Evolutionary conservation across 768 basidiomycete species (phyloP).

Genomic region (Pleurotus eryngii): DNA sequence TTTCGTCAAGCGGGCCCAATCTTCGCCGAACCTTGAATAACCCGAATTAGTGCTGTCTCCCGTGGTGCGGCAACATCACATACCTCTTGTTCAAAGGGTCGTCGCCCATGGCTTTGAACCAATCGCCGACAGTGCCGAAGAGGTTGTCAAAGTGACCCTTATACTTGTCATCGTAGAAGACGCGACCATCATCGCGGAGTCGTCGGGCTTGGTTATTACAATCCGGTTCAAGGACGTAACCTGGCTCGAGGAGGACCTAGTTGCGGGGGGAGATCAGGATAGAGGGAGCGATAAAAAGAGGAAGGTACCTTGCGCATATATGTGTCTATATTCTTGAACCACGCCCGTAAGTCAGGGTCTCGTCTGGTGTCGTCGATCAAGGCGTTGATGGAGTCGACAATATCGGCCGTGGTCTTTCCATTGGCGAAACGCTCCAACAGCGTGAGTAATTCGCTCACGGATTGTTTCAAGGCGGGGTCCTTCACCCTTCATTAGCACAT

Average conservation of each 20-base stretch:
- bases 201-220: slow-evolving; percentile 62
- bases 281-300: no score
- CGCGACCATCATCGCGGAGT: slow-evolving; percentile 67
- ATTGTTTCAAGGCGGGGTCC: slow-evolving; percentile 55
- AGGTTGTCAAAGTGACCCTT: slow-evolving; percentile 77
- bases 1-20: slow-evolving; percentile 76
- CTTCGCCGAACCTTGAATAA: slow-evolving; percentile 61
- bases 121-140: slow-evolving; percentile 66
- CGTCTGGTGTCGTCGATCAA: slow-evolving; percentile 72
- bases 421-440: slow-evolving; percentile 92
- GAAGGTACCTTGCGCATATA: slow-evolving; percentile 56
- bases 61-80: no score
- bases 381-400: slow-evolving; percentile 67
- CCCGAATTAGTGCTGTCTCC: no score
- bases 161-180: slow-evolving; percentile 70
- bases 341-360: slow-evolving; percentile 71
- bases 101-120: slow-evolving; percentile 82
- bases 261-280: no score
- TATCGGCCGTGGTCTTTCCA: slow-evolving; percentile 56
- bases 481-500: slow-evolving; percentile 11
- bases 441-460: slow-evolving; percentile 65
- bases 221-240: slow-evolving; percentile 80
- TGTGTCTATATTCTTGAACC: slow-evolving; percentile 62
- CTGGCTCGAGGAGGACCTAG: slow-evolving; percentile 72
- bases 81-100: slow-evolving; percentile 56